These are phyloP conservation scores for Acanthamoeba quina DNA, from an alignment of 208 protist genomes.

Conservation along the genomic window DNA sequence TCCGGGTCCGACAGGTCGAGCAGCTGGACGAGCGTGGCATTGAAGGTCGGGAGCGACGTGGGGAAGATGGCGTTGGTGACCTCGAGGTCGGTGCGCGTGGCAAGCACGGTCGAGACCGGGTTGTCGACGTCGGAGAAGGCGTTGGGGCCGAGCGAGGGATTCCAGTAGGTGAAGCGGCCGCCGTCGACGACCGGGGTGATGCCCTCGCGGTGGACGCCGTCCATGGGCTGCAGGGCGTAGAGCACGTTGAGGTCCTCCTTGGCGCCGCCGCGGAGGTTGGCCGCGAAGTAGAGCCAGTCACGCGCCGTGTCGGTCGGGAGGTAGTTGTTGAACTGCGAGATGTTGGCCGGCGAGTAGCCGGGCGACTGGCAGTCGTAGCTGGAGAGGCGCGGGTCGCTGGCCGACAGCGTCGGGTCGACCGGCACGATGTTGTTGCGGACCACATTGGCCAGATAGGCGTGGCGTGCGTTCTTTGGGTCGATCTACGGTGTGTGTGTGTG, in stretches of 20 bases:
- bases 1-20: slow-evolving; percentile 64
- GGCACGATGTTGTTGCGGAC: not conserved
- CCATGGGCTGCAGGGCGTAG: slow-evolving; percentile 44
- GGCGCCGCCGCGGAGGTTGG: slow-evolving; percentile 77
- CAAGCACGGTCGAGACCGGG: slow-evolving; percentile 20
- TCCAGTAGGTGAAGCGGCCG: slow-evolving; percentile 79
- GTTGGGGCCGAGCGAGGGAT: slow-evolving; percentile 77
- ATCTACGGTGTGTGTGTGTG: too few species aligned
- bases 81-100: not conserved
- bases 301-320: slow-evolving; percentile 61
- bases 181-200: not conserved
- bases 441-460: too few species aligned
- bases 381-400: slow-evolving; percentile 58
- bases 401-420: slow-evolving; percentile 7
- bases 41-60: slow-evolving; percentile 6
- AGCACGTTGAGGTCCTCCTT: slow-evolving; percentile 77
- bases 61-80: not conserved
- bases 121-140: slow-evolving; percentile 73
- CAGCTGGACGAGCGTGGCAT: slow-evolving; percentile 66
- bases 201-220: slow-evolving; percentile 36
- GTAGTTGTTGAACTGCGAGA: slow-evolving; percentile 78
- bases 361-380: slow-evolving; percentile 59
- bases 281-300: slow-evolving; percentile 81
- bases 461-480: too few species aligned
- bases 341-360: slow-evolving; percentile 68